phyloP scores from a whole-genome alignment of 305 asterid genomes.

The Solanum hybrid region DNA sequence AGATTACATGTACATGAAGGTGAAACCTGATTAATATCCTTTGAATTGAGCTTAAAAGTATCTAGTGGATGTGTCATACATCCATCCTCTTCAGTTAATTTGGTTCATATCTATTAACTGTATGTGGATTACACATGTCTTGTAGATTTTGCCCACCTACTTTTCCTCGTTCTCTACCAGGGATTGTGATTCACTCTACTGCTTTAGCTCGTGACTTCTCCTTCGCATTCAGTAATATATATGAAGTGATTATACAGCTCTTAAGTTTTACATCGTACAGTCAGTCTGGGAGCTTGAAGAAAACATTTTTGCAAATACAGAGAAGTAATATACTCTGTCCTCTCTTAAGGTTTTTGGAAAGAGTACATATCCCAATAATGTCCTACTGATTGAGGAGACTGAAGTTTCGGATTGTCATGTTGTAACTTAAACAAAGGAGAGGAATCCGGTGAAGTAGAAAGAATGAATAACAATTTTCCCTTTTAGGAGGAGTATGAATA shows the following conservation, averaged over 20 bases:
- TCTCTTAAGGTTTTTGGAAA: background rate
- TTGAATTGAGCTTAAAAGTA: background rate
- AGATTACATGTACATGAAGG: conserved; percentile 85
- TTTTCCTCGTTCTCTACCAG: background rate
- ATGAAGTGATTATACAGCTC: background rate
- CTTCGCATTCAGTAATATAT: background rate
- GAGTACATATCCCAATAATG: background rate
- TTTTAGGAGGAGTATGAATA: background rate
- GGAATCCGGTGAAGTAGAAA: background rate
- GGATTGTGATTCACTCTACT: background rate
- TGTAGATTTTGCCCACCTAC: background rate
- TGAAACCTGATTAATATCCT: conserved; percentile 6
- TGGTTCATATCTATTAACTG: background rate
- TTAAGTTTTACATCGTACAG: too few relatives aligned
- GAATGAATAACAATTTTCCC: background rate
- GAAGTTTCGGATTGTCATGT: background rate
- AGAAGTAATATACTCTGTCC: background rate
- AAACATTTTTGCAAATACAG: background rate
- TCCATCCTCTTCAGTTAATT: background rate
- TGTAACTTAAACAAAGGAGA: background rate
- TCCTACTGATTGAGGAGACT: background rate
- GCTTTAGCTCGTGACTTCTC: background rate
- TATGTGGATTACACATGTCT: background rate
- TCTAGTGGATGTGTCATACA: background rate
- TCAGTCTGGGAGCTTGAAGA: background rate